Percentiles rank a stretch among this genome's conserved stretches.
Conservation (phyloP, 2,329 filamentous ascomycete species). For the Canariomyces notabilis region DNA sequence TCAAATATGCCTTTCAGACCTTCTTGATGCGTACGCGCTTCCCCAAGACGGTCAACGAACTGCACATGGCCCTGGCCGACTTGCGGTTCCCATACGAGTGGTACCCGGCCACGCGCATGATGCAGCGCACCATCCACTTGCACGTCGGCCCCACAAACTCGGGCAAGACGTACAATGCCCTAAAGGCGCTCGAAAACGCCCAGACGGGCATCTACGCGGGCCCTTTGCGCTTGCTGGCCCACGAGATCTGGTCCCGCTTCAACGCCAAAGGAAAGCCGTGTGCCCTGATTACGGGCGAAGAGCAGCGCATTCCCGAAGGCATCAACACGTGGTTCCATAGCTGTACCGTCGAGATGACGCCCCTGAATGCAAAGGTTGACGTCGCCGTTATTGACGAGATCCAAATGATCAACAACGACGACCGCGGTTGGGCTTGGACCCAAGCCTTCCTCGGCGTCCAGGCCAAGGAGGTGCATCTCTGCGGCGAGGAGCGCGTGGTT, state of each 20-base stretch:
- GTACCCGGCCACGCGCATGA: slow-evolving; percentile 76
- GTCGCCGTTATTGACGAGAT: slow-evolving; percentile 98
- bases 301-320: slow-evolving; percentile 64
- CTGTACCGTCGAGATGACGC: slow-evolving; percentile 89
- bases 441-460: slow-evolving; percentile 81
- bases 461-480: slow-evolving; percentile 86
- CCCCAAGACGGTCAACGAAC: slow-evolving; percentile 49
- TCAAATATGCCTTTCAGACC: slow-evolving; percentile 65
- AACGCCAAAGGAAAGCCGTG: slow-evolving; percentile 71
- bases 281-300: slow-evolving; percentile 85
- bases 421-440: slow-evolving; percentile 93
- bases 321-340: slow-evolving; percentile 60
- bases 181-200: slow-evolving; percentile 75
- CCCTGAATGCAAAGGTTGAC: slow-evolving; percentile 57
- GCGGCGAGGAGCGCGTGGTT: slow-evolving; percentile 80
- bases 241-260: slow-evolving; percentile 90
- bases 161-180: slow-evolving; percentile 91
- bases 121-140: slow-evolving; percentile 80
- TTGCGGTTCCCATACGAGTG: slow-evolving; percentile 86
- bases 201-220: slow-evolving; percentile 83
- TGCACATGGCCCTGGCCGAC: slow-evolving; percentile 67
- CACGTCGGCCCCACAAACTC: slow-evolving; percentile 98
- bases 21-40: slow-evolving; percentile 56
- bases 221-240: slow-evolving; percentile 79
- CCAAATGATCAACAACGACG: slow-evolving; percentile 81